Base-by-base conservation (phyloP, 768 basidiomycete species). In the Melanogaster broomeanus region DNA sequence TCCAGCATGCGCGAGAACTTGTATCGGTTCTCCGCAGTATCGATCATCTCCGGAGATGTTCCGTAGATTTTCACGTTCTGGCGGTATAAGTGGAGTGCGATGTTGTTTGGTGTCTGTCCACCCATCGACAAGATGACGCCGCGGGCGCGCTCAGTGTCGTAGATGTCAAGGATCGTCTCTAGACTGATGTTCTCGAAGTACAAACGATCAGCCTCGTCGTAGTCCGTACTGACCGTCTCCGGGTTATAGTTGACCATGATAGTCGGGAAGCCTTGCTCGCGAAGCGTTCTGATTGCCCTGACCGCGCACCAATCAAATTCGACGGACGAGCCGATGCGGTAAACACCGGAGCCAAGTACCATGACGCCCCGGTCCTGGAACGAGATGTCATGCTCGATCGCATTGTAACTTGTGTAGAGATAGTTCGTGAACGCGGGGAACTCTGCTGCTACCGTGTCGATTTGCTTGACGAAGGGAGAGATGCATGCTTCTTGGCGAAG, bases 261-360 rank as follows among this genome's bases (percentile, higher is more conserved):
- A 4, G 96, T 98, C 56, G 91, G 92, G 43, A 93, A 74, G 16
- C 95, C 94, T 63, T 90, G 87, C n/a, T 96, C 90, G 57, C 95
- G 92, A 25, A 99, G 78, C 0, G 97, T 98, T 60, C 96, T 78
- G 66, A 98, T 98, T 28, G 95, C 93, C 43, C 95, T 88, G 47
- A 99, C 96, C 15, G 96, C 97, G 70, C 96, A 98, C 96, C 96
- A 99, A 68, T 98, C 96, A 73, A 99, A 98, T 74, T 99, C 96
- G 70, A 99, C 96, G 4, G 95, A 98, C 2, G 96, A 98, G 16
- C 97, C 96, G 59, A 99, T 99, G 47, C 97, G 88, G 72, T 99
- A 99, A 3, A 98, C 96, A 51, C 97, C 97, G 13, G 96, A 98
- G 28, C 97, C 97, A 37, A 98, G 80, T 3, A 98, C 97, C 83